Base-by-base conservation (phyloP, 2,329 filamentous ascomycete genomes). In the Epichloe elymi region DNA sequence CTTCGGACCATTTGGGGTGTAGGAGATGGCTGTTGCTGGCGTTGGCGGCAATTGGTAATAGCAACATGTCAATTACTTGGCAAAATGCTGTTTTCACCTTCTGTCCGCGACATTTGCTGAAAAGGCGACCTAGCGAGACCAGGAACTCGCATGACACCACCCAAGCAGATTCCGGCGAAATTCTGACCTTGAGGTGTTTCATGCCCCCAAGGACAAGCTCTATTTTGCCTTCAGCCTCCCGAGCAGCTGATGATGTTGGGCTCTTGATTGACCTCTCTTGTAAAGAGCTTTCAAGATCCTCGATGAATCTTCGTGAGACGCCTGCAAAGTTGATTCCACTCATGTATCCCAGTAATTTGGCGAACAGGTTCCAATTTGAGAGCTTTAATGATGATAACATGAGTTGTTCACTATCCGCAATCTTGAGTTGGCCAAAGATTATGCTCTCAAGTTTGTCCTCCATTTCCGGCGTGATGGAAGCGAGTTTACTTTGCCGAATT, bases 321-420 rank as follows among this genome's bases (percentile, higher is more conserved):
- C 83, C 86, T 15, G 80, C 72, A 65, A 98, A 97, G 63, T 94
- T 91, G 56, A 93, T 83, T 43, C 86, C 85, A 67, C 93, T 96
- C 86, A 98, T 95, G 39, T 90, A 85, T n/a, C 94, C 93, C 1
- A 98, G 78, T 3, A 98, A 73, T 60, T 95, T 87, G 19, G 88
- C 85, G 64, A 96, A 96, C 3, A 98, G 82, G 53, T 88, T 86
- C 91, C 91, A 98, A 61, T 98, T 98, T 14, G 93, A 87, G 67
- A 93, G 82, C 57, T 89, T 88, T 23, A 97, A 73, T 0, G 87
- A 83, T 0, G 89, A 95, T 8, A 83, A 74, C 55, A 82, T 73
- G 3, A 91, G 72, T 60, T 90, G 82, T 7, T 95, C 88, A 0
- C 86, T 82, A 54, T 97, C 90, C 7, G 89, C 85, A 44, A 85